phyloP scores from a whole-genome alignment of 192 early-diverging fungal genomes.

The Coemansia sp. region DNA sequence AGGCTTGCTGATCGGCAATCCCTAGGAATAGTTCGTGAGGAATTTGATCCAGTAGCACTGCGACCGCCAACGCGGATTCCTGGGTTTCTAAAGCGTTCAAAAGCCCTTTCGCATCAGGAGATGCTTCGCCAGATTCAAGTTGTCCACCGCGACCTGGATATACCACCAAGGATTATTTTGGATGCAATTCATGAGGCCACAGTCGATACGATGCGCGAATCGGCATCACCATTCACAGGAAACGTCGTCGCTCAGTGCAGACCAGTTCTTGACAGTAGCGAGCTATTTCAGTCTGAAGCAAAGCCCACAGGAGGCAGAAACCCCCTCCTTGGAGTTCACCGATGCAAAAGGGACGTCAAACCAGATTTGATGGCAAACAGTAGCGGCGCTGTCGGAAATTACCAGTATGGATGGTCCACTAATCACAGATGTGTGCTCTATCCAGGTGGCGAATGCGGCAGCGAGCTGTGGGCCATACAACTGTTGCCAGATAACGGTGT shows the following conservation, averaged over 20 bases:
- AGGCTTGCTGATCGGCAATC: not conserved
- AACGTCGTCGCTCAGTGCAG: constrained; percentile 27
- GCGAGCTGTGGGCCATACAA: constrained; percentile 41
- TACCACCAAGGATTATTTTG: constrained; percentile 18
- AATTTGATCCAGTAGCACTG: constrained; percentile 12
- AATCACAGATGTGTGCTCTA: constrained; percentile 32
- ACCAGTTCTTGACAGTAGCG: constrained; percentile 9
- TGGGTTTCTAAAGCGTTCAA: constrained; percentile 23
- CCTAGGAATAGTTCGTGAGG: constrained; percentile 8
- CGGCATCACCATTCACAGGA: constrained; percentile 12
- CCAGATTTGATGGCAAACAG: not conserved
- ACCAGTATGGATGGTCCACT: constrained; percentile 26
- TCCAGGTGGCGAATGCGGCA: constrained; percentile 35
- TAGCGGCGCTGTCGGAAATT: not conserved
- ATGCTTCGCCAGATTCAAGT: constrained; percentile 23
- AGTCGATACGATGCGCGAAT: constrained; percentile 15
- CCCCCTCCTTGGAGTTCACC: not conserved
- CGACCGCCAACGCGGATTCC: constrained; percentile 39
- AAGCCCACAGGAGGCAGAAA: not conserved
- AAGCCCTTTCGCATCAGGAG: not conserved
- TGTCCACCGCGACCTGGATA: constrained; percentile 23
- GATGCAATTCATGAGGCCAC: constrained; percentile 19
- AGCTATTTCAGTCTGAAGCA: not conserved
- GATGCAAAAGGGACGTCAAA: constrained; percentile 14
- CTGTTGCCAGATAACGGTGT: not conserved